A percentile compares a stretch with the other conserved stretches of the same genome.
phyloP scores from a whole-genome alignment of 345 rosid genomes.

The Kernera saxatilis region DNA sequence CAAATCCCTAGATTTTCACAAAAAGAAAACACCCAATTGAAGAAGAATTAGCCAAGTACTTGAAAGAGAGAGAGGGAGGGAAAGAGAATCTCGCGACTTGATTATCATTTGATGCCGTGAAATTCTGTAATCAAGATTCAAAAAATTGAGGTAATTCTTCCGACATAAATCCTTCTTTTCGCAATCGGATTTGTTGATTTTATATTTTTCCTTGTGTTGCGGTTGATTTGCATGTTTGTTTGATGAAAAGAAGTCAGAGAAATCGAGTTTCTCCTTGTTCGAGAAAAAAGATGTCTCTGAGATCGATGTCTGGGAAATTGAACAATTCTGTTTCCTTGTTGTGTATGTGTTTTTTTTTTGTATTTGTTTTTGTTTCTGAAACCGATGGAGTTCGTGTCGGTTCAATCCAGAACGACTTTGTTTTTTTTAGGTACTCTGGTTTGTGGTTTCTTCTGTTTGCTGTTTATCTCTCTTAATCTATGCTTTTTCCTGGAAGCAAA shows the following conservation, averaged over 20 bases:
- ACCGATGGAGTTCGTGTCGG: constrained; percentile 11
- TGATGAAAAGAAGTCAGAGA: not conserved
- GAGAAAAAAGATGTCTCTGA: not conserved
- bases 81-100: not conserved
- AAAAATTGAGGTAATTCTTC: constrained; percentile 11
- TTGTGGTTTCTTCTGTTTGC: not conserved
- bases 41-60: not conserved
- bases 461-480: not conserved
- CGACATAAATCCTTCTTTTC: not conserved
- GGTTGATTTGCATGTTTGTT: constrained; percentile 14
- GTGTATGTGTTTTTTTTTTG: not conserved
- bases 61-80: not conserved
- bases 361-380: not conserved
- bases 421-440: not conserved
- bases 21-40: not conserved
- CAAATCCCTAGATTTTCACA: constrained; percentile 21
- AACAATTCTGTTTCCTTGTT: not conserved
- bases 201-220: not conserved
- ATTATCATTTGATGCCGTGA: constrained; percentile 13
- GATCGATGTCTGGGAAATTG: constrained; percentile 24
- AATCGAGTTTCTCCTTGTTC: not conserved
- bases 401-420: not conserved
- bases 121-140: constrained; percentile 6
- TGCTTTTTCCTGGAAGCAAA: not conserved
- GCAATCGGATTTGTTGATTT: not conserved